Percentiles rank a stretch among this genome's conserved stretches.
Evolutionary conservation across 805 yeast species (phyloP).

Genomic region (Wickerhamomyces chaumierensis): DNA sequence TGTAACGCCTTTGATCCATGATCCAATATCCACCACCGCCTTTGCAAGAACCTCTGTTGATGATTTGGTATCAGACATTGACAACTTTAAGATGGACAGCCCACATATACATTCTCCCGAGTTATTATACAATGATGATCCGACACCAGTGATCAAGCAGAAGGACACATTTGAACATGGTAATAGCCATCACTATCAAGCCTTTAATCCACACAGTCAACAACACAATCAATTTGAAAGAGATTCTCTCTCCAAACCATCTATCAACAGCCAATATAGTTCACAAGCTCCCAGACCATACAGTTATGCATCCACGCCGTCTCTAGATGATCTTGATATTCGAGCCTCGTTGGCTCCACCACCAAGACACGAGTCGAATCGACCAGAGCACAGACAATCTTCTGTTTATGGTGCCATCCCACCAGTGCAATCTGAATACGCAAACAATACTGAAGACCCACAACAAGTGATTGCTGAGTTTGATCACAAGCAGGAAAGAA

Average conservation of each 20-base stretch:
- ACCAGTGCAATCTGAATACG: background rate
- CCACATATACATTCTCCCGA: background rate
- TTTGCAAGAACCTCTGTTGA: background rate
- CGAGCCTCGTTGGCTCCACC: background rate
- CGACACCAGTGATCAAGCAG: constrained; percentile 12
- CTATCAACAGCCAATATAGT: background rate
- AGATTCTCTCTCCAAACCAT: too few relatives aligned
- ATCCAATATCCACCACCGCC: too few relatives aligned
- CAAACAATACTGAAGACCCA: background rate
- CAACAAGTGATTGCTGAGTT: background rate
- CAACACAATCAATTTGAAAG: background rate
- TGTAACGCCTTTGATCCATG: background rate
- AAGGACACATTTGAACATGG: background rate
- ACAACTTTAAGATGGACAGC: background rate
- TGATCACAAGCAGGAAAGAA: background rate
- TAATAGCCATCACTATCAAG: background rate
- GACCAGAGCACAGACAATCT: background rate
- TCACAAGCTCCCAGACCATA: background rate
- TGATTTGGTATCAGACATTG: background rate
- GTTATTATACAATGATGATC: constrained; percentile 10
- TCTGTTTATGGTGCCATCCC: background rate
- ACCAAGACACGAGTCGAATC: background rate
- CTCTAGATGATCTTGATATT: background rate
- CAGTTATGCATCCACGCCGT: background rate
- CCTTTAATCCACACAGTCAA: background rate